These are phyloP conservation scores for Salix dunnii DNA, from an alignment of 345 rosid species.

Conservation along the genomic window DNA sequence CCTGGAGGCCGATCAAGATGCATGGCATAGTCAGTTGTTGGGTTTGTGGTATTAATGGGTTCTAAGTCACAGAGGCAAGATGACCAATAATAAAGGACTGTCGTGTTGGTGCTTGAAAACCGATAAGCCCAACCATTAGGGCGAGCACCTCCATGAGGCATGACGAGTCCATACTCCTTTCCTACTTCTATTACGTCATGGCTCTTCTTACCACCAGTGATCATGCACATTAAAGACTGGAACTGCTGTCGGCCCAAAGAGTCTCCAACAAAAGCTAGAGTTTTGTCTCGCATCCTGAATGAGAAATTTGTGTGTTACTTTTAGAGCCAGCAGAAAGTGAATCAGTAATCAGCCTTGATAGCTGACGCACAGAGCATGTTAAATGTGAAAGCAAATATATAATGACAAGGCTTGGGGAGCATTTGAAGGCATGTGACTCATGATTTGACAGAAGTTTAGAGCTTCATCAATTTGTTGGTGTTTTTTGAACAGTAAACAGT, in stretches of 20 bases:
- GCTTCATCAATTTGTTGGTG: neutral
- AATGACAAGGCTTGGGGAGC: neutral
- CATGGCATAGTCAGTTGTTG: conserved; percentile 58
- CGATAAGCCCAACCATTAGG: conserved; percentile 80
- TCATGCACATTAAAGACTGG: conserved; percentile 84
- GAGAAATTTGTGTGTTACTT: neutral
- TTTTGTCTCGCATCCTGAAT: conserved; percentile 63
- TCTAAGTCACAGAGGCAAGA: conserved; percentile 62
- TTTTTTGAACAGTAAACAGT: neutral
- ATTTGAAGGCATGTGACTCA: neutral
- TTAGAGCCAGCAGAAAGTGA: neutral
- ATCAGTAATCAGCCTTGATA: conserved; percentile 1
- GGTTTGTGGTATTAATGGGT: conserved; percentile 49
- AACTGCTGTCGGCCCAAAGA: conserved; percentile 82
- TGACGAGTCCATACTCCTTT: conserved; percentile 49
- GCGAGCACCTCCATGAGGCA: conserved; percentile 45
- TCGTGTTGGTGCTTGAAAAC: conserved; percentile 63
- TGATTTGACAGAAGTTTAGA: neutral
- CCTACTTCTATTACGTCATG: conserved; percentile 57
- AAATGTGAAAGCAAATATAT: neutral
- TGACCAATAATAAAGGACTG: conserved; percentile 75
- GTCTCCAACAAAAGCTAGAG: conserved; percentile 86
- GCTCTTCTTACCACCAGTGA: conserved; percentile 51
- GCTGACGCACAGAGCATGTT: too few relatives aligned
- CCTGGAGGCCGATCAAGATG: conserved; percentile 84